Evolutionary conservation across 768 basidiomycete species (phyloP).

Genomic region (Lactarius psammicola): DNA sequence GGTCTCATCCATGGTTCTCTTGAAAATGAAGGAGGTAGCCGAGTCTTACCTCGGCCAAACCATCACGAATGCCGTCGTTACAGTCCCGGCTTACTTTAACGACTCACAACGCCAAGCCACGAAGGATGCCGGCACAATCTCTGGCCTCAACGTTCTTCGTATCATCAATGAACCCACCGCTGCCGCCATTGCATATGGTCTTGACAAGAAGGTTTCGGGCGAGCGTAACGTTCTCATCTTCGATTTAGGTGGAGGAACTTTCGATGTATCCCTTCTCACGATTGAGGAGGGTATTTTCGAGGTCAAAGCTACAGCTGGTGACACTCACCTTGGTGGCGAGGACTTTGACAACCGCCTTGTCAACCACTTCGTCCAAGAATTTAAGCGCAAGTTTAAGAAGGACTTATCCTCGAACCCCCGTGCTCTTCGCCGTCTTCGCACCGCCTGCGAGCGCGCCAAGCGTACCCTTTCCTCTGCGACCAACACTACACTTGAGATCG

Average conservation of each 20-base stretch:
- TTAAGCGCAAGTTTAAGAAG: slow-evolving; percentile 98
- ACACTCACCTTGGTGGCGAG: slow-evolving; percentile 97
- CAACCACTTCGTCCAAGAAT: slow-evolving; percentile 94
- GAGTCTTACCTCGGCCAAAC: slow-evolving; percentile 91
- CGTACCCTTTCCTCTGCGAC: slow-evolving; percentile 95
- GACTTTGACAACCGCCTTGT: slow-evolving; percentile 98
- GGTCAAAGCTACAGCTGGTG: slow-evolving; percentile 97
- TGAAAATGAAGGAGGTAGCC: slow-evolving; percentile 98
- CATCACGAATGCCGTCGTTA: slow-evolving; percentile 90
- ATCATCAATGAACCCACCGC: slow-evolving; percentile 99
- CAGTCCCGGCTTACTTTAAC: slow-evolving; percentile 98
- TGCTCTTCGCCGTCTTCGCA: slow-evolving; percentile 95
- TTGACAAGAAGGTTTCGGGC: slow-evolving; percentile 87
- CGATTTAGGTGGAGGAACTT: slow-evolving; percentile 98
- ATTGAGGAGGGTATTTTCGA: slow-evolving; percentile 98
- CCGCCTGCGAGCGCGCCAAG: slow-evolving; percentile 98
- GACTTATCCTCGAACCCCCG: slow-evolving; percentile 89
- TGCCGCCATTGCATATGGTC: slow-evolving; percentile 97
- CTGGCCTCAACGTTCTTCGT: slow-evolving; percentile 93
- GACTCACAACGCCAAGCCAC: slow-evolving; percentile 98
- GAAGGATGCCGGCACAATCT: slow-evolving; percentile 94
- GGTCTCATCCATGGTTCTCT: slow-evolving; percentile 95
- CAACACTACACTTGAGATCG: slow-evolving; percentile 96
- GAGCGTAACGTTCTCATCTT: slow-evolving; percentile 98
- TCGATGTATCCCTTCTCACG: slow-evolving; percentile 94